Percentiles rank a stretch among this genome's conserved stretches.
Conservation (phyloP, 768 basidiomycete species). For the Macrocybe gigantea region DNA sequence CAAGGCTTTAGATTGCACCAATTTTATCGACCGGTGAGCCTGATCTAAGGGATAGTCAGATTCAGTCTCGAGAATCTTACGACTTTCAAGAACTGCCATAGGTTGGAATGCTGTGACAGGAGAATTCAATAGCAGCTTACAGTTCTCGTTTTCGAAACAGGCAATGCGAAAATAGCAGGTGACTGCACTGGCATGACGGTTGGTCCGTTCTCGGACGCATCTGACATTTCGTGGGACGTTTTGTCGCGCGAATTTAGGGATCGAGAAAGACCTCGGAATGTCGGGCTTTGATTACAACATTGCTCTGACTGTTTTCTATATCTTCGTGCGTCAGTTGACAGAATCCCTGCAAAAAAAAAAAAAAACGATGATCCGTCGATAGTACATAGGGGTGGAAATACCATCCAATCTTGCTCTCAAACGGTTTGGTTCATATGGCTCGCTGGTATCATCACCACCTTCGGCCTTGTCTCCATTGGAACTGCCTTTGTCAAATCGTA, state of each 20-base stretch:
- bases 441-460: conserved; percentile 14
- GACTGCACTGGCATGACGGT: background rate
- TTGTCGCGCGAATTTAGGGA: conserved; percentile 5
- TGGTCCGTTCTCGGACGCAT: too few relatives aligned
- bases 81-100: conserved; percentile 13
- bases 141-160: conserved; percentile 1
- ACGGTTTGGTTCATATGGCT: conserved; percentile 15
- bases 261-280: conserved; percentile 30
- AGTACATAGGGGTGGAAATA: conserved; percentile 17
- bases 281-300: conserved; percentile 28
- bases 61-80: background rate
- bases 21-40: conserved; percentile 15
- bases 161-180: conserved; percentile 19
- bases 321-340: conserved; percentile 11
- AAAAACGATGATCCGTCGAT: background rate
- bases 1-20: conserved; percentile 12
- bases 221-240: too few relatives aligned
- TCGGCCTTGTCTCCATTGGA: conserved; percentile 14
- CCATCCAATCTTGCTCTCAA: conserved; percentile 18
- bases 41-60: background rate
- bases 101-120: conserved; percentile 6
- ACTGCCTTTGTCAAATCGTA: conserved; percentile 18
- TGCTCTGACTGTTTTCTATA: conserved; percentile 29
- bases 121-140: background rate
- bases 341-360: background rate